Evolutionary conservation across 176 grass and related monocot species (phyloP), one percentile per base, ranked within the genome.

Genomic region (Rhynchospora breviuscula): DNA sequence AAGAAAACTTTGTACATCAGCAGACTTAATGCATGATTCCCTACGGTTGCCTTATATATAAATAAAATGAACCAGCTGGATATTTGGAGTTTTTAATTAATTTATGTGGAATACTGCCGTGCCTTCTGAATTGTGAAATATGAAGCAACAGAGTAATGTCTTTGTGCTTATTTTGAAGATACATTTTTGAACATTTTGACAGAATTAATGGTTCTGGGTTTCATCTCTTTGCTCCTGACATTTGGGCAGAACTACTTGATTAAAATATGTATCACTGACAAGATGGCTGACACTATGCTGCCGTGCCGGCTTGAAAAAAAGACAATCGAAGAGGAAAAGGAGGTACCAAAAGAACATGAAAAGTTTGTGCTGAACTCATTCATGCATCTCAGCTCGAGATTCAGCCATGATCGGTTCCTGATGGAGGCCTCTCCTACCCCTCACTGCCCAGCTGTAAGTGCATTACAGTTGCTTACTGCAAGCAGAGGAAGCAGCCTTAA

Each of bases 141-240:
- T 40, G 35, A 40, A 40, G 35, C 35, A 40, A 40, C 35, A 40
- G 35, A 40, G 35, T 40, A 40, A 40, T 40, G 35, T 40, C 35
- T 40, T 17, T 18, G 25, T 65, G 33, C 45, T 66, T 23, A 8
- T 49, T 65, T 65, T 43, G 9, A 61, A 22, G 19, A 26, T 85
- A 7, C 17, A 35, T 44, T 73, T 75, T 31, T 12, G 9, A 45
- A 21, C 33, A 43, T 52, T 8, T 79, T 79, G 40, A 54, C 85
- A 89, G 95, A 98, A 78, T 80, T 98, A 67, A 98, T 98, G 96
- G 79, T 98, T 85, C 91, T 98, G 14, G 92, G 96, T 15, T 98
- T 98, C 86, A 93, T 98, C 79, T 98, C 96, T 57, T 90, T 95
- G 29, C 86, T 95, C 13, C 96, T 98, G 11, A 92, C 94, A 7